A percentile compares a stretch with the other conserved stretches of the same genome.
Conservation (phyloP, 2,329 filamentous ascomycete genomes). For the Calonectria hongkongensis region DNA sequence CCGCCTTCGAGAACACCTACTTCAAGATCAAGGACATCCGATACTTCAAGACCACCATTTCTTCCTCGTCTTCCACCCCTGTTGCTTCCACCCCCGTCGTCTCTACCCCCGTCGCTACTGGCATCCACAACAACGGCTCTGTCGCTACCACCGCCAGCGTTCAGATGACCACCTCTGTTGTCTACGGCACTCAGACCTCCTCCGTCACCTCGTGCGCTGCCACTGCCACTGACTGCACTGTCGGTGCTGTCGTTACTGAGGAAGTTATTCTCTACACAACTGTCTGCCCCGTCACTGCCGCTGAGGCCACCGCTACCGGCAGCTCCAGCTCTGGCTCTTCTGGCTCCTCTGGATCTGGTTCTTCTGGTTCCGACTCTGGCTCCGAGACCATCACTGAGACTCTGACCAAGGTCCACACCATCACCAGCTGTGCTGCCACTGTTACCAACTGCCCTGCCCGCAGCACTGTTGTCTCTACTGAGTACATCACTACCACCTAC, state of each 20-base stretch:
- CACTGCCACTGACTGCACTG: conserved; percentile 71
- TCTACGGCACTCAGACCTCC: conserved; percentile 55
- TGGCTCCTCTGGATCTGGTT: conserved; percentile 31
- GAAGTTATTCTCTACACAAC: conserved; percentile 65
- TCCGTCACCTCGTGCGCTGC: conserved; percentile 35
- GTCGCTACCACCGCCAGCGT: conserved; percentile 13
- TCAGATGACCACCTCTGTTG: conserved; percentile 56
- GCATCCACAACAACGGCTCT: conserved; percentile 34
- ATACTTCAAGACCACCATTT: conserved; percentile 55
- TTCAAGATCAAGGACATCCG: conserved; percentile 68
- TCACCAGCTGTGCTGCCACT: conserved; percentile 43
- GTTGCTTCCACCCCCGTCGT: conserved; percentile 22
- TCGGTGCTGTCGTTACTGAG: conserved; percentile 61
- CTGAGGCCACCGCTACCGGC: conserved; percentile 26
- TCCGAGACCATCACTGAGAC: conserved; percentile 43
- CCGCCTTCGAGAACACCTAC: conserved; percentile 61
- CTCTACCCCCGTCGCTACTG: conserved; percentile 35
- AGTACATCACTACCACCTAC: conserved; percentile 46
- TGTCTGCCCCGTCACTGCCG: conserved; percentile 59
- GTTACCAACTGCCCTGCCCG: conserved; percentile 43
- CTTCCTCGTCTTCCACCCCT: conserved; percentile 35
- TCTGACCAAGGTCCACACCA: conserved; percentile 46
- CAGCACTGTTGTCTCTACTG: conserved; percentile 37
- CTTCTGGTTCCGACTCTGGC: conserved; percentile 35
- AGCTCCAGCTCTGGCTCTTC: conserved; percentile 28